These are phyloP conservation scores for Xerocomus spinulosus DNA, from an alignment of 768 basidiomycete species.

Conservation along the genomic window DNA sequence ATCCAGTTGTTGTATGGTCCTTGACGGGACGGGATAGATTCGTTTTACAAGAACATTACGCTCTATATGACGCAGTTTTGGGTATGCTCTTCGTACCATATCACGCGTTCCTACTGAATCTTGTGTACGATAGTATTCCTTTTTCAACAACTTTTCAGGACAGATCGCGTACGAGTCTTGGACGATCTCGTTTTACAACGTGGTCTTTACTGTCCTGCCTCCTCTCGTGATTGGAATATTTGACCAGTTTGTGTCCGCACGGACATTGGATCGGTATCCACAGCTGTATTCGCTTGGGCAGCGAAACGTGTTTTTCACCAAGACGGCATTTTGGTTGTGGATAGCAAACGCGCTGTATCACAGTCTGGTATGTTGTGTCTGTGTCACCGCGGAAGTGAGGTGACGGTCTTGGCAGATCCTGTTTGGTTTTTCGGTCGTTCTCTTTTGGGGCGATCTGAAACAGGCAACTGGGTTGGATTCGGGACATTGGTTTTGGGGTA, in stretches of 20 bases:
- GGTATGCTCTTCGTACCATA: conserved; percentile 43
- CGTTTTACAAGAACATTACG: conserved; percentile 98
- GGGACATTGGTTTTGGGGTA: conserved; percentile 99
- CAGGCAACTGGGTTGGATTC: conserved; percentile 75
- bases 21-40: conserved; percentile 49
- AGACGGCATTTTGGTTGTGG: conserved; percentile 91
- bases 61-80: conserved; percentile 99
- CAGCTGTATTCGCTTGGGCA: conserved; percentile 95
- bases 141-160: conserved; percentile 99
- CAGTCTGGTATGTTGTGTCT: conserved; percentile 59
- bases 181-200: conserved; percentile 96
- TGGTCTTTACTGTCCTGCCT: conserved; percentile 92
- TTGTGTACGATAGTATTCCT: conserved; percentile 68
- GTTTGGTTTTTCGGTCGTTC: conserved; percentile 80
- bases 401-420: conserved; percentile 52
- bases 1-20: not conserved
- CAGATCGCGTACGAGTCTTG: conserved; percentile 99
- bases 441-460: conserved; percentile 93
- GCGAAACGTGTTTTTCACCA: conserved; percentile 89
- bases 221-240: conserved; percentile 97
- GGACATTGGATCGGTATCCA: conserved; percentile 94
- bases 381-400: not conserved
- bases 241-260: conserved; percentile 96
- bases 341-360: conserved; percentile 85
- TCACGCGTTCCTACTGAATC: not conserved